These are phyloP conservation scores for Zymoseptoria pseudotritici DNA, from an alignment of 2,329 filamentous ascomycete genomes.

Conservation along the genomic window DNA sequence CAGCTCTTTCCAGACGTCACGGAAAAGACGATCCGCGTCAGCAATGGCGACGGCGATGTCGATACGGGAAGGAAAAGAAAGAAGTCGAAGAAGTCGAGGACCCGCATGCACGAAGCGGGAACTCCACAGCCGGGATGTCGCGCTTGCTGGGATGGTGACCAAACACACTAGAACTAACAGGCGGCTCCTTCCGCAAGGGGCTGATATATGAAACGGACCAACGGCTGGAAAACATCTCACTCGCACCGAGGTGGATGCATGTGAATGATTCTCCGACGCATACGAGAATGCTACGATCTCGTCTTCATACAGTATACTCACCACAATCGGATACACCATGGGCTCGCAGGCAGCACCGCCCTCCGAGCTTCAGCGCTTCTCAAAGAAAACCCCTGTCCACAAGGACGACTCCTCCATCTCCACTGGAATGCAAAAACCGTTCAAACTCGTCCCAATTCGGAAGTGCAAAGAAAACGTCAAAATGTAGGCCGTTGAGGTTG, in stretches of 20 bases:
- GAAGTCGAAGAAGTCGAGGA: not conserved
- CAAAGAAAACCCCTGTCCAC: no score
- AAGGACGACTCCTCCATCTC: not conserved
- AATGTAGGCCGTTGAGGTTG: not conserved
- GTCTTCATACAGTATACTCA: no score
- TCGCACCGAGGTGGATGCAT: no score
- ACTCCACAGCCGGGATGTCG: not conserved
- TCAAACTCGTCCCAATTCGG: not conserved
- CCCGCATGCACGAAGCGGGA: not conserved
- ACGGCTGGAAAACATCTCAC: no score
- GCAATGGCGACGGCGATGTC: not conserved
- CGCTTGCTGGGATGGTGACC: not conserved
- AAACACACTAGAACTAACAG: no score
- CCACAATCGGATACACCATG: no score
- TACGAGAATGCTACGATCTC: no score
- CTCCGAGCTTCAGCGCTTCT: no score
- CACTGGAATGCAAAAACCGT: not conserved
- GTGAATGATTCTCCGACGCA: no score
- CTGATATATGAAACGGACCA: no score
- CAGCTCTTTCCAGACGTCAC: not conserved
- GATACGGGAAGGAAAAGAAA: not conserved
- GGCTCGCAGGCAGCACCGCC: no score
- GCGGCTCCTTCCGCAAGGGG: no score
- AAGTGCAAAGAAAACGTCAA: not conserved
- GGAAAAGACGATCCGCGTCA: not conserved